A percentile compares a stretch with the other conserved stretches of the same genome.
Conservation (phyloP, 208 protist genomes). For the Naegleria gruberi region DNA sequence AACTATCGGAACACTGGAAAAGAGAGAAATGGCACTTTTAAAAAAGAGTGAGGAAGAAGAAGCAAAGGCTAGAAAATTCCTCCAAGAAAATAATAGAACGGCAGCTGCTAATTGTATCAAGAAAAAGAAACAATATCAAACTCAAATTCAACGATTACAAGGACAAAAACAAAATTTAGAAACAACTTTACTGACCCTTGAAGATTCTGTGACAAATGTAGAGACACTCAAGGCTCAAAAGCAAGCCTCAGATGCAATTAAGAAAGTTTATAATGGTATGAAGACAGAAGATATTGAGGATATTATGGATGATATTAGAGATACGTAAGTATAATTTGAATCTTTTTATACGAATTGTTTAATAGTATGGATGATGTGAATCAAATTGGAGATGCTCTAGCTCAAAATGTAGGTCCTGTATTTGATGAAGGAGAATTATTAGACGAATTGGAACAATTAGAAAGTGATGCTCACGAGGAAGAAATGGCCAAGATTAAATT, state of each 20-base stretch:
- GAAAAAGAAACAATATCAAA: slow-evolving; percentile 75
- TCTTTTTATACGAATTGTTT: too few relatives aligned
- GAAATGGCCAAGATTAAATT: not conserved
- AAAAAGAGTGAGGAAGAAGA: slow-evolving; percentile 73
- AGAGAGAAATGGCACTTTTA: slow-evolving; percentile 63
- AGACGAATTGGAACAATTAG: not conserved
- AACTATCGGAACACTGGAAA: slow-evolving; percentile 66
- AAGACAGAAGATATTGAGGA: not conserved
- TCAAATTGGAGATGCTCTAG: not conserved
- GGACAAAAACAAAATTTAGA: slow-evolving; percentile 68
- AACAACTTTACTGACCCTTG: slow-evolving; percentile 27
- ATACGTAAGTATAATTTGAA: not conserved
- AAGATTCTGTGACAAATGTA: not conserved
- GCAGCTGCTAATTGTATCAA: slow-evolving; percentile 72
- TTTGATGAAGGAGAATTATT: not conserved
- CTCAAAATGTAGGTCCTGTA: not conserved
- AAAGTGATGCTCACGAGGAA: not conserved
- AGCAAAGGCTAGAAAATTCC: slow-evolving; percentile 60
- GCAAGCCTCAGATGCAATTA: not conserved
- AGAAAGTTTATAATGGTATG: not conserved
- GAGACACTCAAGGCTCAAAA: slow-evolving; percentile 1
- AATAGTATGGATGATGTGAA: not conserved
- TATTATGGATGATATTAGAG: not conserved
- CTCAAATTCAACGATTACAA: slow-evolving; percentile 57
- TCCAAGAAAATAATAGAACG: slow-evolving; percentile 70